A percentile compares a stretch with the other conserved stretches of the same genome.
Conservation (phyloP, 139 green algal species). For the Micromonas commoda region DNA sequence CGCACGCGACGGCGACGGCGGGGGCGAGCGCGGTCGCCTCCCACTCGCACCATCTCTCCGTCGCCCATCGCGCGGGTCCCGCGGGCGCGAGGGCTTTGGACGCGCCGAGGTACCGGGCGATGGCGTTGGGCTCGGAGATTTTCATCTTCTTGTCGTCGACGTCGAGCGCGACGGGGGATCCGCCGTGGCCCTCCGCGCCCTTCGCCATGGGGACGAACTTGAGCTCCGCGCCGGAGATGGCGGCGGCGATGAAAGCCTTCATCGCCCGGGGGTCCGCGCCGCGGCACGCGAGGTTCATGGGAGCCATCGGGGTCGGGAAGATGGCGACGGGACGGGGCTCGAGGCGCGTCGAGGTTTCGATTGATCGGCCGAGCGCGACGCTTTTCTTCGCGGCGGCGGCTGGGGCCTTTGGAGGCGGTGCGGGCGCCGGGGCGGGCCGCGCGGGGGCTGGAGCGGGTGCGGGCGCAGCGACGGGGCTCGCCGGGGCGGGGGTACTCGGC, state of each 20-base stretch:
- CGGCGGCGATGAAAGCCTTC: neutral
- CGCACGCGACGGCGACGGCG: neutral
- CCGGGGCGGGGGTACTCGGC: no score
- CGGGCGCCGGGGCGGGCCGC: no score
- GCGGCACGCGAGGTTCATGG: neutral
- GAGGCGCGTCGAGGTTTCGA: no score
- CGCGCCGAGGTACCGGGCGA: neutral
- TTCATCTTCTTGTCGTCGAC: neutral
- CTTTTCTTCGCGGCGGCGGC: no score
- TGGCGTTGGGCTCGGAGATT: neutral
- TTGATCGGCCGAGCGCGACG: no score
- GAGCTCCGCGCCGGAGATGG: neutral
- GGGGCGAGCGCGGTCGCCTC: neutral
- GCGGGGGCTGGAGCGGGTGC: no score
- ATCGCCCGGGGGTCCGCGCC: neutral
- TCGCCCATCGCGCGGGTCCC: neutral
- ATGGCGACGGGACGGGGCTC: no score
- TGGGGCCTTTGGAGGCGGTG: no score
- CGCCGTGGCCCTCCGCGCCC: neutral
- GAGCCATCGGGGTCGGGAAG: neutral
- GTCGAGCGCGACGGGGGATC: neutral
- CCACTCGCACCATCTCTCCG: neutral
- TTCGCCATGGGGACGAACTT: neutral
- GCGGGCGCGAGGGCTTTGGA: neutral
- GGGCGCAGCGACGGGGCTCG: no score